These are phyloP conservation scores for Ogataea saltuana DNA, from an alignment of 805 yeast species.

Conservation along the genomic window DNA sequence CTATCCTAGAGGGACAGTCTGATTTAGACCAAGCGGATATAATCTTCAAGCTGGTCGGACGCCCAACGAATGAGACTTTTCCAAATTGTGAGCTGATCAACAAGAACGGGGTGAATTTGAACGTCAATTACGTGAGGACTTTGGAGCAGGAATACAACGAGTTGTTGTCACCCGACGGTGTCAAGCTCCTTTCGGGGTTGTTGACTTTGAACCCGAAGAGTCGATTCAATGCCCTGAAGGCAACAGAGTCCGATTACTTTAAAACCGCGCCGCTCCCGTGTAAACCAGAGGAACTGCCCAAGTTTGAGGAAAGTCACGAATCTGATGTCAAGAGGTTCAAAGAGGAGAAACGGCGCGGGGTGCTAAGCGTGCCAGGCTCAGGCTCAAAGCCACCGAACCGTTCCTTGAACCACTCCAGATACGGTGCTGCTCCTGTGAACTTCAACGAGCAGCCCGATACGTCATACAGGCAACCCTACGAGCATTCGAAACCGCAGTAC, in stretches of 20 bases:
- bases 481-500: background rate
- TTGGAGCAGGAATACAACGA: conserved; percentile 51
- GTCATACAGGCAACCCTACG: background rate
- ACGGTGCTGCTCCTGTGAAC: conserved; percentile 11
- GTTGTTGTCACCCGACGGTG: conserved; percentile 40
- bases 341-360: conserved; percentile 33
- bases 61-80: conserved; percentile 65
- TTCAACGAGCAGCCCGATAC: conserved; percentile 1
- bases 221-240: conserved; percentile 78
- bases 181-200: conserved; percentile 59
- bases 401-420: conserved; percentile 23
- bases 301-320: conserved; percentile 86
- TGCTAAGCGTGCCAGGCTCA: conserved; percentile 1
- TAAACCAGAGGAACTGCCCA: conserved; percentile 53
- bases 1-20: conserved; percentile 80
- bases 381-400: conserved; percentile 15
- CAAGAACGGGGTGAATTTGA: conserved; percentile 44
- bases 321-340: conserved; percentile 67
- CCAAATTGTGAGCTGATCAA: conserved; percentile 63
- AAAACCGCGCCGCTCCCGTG: conserved; percentile 65
- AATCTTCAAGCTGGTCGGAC: conserved; percentile 79
- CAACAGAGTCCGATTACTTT: conserved; percentile 72
- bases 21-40: conserved; percentile 86
- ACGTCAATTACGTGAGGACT: conserved; percentile 38
- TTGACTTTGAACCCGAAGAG: conserved; percentile 68